These are phyloP conservation scores for Oehlia diaphana DNA, from an alignment of 192 early-diverging fungal genomes.

Conservation along the genomic window DNA sequence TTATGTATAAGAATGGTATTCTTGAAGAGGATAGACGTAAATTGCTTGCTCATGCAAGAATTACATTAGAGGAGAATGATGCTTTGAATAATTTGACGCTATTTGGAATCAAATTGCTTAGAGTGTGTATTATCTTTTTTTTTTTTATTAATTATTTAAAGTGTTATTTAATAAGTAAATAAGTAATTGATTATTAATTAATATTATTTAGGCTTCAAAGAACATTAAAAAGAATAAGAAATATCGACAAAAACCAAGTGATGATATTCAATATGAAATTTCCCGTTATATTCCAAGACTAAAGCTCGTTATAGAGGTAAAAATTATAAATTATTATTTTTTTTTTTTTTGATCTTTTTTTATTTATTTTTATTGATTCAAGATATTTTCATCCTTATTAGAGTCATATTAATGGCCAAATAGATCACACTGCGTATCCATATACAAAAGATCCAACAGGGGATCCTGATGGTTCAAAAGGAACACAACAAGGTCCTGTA, in stretches of 20 bases:
- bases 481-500: constrained; percentile 29
- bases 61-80: constrained; percentile 72
- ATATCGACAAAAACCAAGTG: constrained; percentile 49
- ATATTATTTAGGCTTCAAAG: not conserved
- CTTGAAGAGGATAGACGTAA: constrained; percentile 68
- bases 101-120: constrained; percentile 65
- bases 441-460: constrained; percentile 57
- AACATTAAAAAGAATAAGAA: constrained; percentile 43
- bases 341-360: not conserved
- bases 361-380: not conserved
- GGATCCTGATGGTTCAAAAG: not conserved
- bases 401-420: constrained; percentile 51
- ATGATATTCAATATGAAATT: constrained; percentile 71
- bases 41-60: constrained; percentile 67
- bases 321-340: not conserved
- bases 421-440: constrained; percentile 65
- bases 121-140: constrained; percentile 23
- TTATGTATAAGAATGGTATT: constrained; percentile 77
- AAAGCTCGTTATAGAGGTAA: constrained; percentile 52
- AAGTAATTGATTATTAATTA: not conserved
- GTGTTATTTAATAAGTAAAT: not conserved
- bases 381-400: constrained; percentile 38
- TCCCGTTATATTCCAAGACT: constrained; percentile 76
- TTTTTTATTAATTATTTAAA: not conserved
- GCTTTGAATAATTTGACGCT: constrained; percentile 74